Conservation (phyloP, 1,284 basidiomycete genomes). For the Cryptococcus sp. region DNA sequence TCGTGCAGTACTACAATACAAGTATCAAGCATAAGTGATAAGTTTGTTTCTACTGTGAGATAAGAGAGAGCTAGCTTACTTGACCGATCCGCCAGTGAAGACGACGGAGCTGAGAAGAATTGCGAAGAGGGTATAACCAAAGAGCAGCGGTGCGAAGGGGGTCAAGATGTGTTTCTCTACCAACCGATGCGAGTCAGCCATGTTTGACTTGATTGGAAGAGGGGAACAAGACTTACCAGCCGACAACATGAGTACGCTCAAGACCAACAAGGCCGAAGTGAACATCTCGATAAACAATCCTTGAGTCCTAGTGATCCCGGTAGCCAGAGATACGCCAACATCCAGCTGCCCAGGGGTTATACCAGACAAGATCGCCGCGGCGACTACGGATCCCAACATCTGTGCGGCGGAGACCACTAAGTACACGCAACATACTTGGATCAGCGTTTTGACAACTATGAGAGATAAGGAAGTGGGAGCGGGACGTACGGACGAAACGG, state of each 20-base stretch:
- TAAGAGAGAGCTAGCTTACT: conserved; percentile 21
- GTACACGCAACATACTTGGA: not conserved
- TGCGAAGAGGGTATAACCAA: conserved; percentile 67
- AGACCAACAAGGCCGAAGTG: conserved; percentile 60
- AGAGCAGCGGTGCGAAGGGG: conserved; percentile 70
- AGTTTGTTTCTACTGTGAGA: not conserved
- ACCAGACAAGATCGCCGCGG: conserved; percentile 59
- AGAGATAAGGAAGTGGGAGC: no score
- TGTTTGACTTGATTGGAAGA: no score
- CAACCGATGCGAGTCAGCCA: not conserved
- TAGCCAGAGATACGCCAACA: conserved; percentile 56
- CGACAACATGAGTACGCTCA: conserved; percentile 56
- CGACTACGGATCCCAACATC: conserved; percentile 34
- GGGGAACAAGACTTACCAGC: conserved; percentile 47
- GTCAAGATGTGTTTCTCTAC: conserved; percentile 61
- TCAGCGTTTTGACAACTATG: not conserved
- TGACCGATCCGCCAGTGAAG: conserved; percentile 35
- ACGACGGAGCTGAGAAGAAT: conserved; percentile 60
- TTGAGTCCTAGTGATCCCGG: conserved; percentile 20
- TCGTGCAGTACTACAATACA: conserved; percentile 66
- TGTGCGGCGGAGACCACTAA: conserved; percentile 63
- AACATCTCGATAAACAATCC: conserved; percentile 73
- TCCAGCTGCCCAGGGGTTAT: conserved; percentile 62
- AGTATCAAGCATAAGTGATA: no score
- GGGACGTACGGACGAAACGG: conserved; percentile 56